phyloP scores from a whole-genome alignment of 2,329 filamentous ascomycete genomes.

The Cladophialophora exuberans region DNA sequence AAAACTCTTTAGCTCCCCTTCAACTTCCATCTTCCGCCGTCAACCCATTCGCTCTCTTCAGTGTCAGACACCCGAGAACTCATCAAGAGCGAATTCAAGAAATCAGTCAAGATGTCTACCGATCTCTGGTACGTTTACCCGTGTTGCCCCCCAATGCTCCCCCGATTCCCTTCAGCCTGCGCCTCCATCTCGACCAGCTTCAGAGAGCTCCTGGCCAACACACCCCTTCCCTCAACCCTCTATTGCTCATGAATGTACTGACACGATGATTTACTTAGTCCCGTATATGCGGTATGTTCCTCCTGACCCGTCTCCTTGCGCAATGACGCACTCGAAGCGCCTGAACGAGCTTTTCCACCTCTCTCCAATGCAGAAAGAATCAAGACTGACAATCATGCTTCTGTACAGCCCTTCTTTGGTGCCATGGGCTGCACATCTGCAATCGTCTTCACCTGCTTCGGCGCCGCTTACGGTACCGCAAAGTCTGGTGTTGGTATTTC shows the following conservation, averaged over 20 bases:
- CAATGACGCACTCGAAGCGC: slow-evolving; percentile 3
- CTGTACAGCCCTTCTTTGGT: slow-evolving; percentile 81
- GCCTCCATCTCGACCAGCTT: slow-evolving; percentile 16
- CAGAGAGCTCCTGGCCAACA: slow-evolving; percentile 1
- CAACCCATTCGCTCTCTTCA: slow-evolving; percentile 13
- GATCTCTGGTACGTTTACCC: slow-evolving; percentile 76
- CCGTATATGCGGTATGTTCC: slow-evolving; percentile 96
- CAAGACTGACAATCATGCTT: slow-evolving; percentile 34
- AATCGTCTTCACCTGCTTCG: slow-evolving; percentile 95
- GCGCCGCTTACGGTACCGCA: slow-evolving; percentile 96
- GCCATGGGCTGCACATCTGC: slow-evolving; percentile 94
- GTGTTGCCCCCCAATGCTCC: slow-evolving; percentile 43
- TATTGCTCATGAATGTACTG: slow-evolving; percentile 41
- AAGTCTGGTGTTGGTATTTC: slow-evolving; percentile 99
- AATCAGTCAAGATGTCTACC: slow-evolving; percentile 67
- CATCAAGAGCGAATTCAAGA: slow-evolving; percentile 1
- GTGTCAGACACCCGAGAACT: neutral
- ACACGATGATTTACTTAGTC: slow-evolving; percentile 62
- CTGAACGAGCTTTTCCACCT: neutral
- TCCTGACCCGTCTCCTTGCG: slow-evolving; percentile 16
- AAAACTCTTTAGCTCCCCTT: slow-evolving; percentile 22
- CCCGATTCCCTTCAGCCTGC: slow-evolving; percentile 36
- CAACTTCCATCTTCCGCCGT: slow-evolving; percentile 20
- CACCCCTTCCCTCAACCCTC: neutral
- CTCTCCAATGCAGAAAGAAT: neutral